Evolutionary conservation across 2,329 filamentous ascomycete genomes (phyloP).

Genomic region (Talaromyces sp.): DNA sequence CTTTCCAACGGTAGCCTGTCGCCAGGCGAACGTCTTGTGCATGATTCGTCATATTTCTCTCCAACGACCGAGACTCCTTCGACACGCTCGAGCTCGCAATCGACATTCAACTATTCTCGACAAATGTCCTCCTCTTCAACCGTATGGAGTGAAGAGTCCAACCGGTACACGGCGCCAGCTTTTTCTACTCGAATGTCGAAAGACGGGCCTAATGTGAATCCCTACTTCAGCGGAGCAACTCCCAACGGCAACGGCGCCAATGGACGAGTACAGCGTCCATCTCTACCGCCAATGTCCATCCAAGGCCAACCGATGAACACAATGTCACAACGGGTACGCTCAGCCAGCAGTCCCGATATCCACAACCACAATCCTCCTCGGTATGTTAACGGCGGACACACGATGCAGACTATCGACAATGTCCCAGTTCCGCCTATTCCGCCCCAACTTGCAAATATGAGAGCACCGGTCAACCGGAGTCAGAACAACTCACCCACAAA

Average conservation of each 20-base stretch:
- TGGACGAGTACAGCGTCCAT: slow-evolving; percentile 63
- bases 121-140: slow-evolving; percentile 63
- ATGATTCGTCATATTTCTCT: slow-evolving; percentile 87
- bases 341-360: slow-evolving; percentile 93
- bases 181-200: slow-evolving; percentile 75
- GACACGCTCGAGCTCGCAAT: slow-evolving; percentile 45
- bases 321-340: slow-evolving; percentile 67
- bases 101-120: slow-evolving; percentile 74
- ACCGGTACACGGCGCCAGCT: slow-evolving; percentile 83
- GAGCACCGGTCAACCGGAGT: slow-evolving; percentile 63
- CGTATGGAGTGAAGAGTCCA: slow-evolving; percentile 66
- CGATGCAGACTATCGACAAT: slow-evolving; percentile 47
- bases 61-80: slow-evolving; percentile 69
- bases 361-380: slow-evolving; percentile 58
- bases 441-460: slow-evolving; percentile 58
- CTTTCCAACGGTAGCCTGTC: slow-evolving; percentile 50
- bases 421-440: slow-evolving; percentile 75
- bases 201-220: slow-evolving; percentile 62
- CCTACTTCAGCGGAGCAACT: slow-evolving; percentile 51
- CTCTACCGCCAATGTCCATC: slow-evolving; percentile 65
- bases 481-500: slow-evolving; percentile 73
- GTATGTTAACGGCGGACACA: slow-evolving; percentile 48
- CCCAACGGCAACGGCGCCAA: slow-evolving; percentile 45
- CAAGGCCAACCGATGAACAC: slow-evolving; percentile 48
- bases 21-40: slow-evolving; percentile 50